A percentile compares a stretch with the other conserved stretches of the same genome.
These are phyloP conservation scores for Cladosporium austrohemisphaericum DNA, from an alignment of 2,329 filamentous ascomycete genomes.

Conservation along the genomic window DNA sequence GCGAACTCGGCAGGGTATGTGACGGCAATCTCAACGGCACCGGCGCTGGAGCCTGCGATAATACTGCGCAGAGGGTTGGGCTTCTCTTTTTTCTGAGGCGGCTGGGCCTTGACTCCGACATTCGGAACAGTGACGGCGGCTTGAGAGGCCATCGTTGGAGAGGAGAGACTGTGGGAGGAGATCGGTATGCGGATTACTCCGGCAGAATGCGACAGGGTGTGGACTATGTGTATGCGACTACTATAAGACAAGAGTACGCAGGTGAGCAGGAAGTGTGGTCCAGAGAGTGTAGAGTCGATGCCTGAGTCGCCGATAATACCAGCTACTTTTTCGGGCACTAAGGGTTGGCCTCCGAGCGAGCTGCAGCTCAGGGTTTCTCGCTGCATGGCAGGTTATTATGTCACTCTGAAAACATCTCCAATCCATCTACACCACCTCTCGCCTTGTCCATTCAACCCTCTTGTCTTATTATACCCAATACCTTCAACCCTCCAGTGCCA, in stretches of 20 bases:
- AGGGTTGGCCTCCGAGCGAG: slow-evolving; percentile 1
- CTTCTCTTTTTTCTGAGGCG: slow-evolving; percentile 36
- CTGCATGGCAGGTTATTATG: slow-evolving; percentile 7
- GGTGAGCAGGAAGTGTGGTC: too few species aligned
- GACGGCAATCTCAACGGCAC: slow-evolving; percentile 91
- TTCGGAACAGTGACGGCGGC: slow-evolving; percentile 24
- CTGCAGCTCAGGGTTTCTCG: slow-evolving; percentile 6
- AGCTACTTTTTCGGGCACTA: too few species aligned
- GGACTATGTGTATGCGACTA: not conserved
- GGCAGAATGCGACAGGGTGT: too few species aligned
- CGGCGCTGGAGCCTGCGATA: slow-evolving; percentile 86
- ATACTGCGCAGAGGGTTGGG: slow-evolving; percentile 85
- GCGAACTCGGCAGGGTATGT: slow-evolving; percentile 96
- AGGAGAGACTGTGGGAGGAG: not conserved
- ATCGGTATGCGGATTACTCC: too few species aligned
- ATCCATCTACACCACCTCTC: not conserved
- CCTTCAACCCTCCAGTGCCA: not conserved
- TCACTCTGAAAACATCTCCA: slow-evolving; percentile 11
- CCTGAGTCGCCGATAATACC: too few species aligned
- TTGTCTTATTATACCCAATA: not conserved
- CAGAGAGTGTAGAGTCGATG: too few species aligned
- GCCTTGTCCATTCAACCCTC: slow-evolving; percentile 2
- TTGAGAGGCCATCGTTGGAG: slow-evolving; percentile 17
- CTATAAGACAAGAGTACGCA: not conserved
- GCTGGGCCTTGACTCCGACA: slow-evolving; percentile 20